A percentile compares a stretch with the other conserved stretches of the same genome.
phyloP scores from a whole-genome alignment of 2,329 filamentous ascomycete genomes.

The Penicillium hordei region DNA sequence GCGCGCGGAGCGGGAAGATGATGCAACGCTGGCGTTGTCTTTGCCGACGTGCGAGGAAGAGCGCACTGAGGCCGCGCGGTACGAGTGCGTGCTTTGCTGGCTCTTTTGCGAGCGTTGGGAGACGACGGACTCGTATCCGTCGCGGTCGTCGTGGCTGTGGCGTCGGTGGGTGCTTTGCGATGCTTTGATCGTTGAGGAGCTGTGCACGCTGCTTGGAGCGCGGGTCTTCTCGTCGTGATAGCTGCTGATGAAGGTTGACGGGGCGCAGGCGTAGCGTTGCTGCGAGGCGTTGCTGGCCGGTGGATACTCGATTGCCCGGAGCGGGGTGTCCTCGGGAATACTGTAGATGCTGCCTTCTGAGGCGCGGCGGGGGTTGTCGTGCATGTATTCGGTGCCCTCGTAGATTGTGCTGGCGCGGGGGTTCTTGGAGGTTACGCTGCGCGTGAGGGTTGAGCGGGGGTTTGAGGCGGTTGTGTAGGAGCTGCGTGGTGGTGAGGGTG shows the following conservation, averaged over 20 bases:
- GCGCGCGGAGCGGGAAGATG: constrained; percentile 37
- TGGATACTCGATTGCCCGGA: constrained; percentile 44
- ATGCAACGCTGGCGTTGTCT: constrained; percentile 26
- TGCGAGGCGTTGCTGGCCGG: constrained; percentile 27
- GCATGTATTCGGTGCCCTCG: constrained; percentile 39
- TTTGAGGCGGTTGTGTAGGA: constrained; percentile 26
- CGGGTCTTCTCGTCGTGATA: constrained; percentile 39
- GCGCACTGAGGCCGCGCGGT: not conserved
- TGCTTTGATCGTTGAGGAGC: constrained; percentile 39
- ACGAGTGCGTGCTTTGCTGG: constrained; percentile 24
- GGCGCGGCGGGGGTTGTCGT: constrained; percentile 35
- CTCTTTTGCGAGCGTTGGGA: constrained; percentile 16
- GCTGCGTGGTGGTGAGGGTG: constrained; percentile 27
- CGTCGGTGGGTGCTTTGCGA: constrained; percentile 24
- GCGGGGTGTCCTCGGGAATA: constrained; percentile 33
- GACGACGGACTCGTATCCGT: constrained; percentile 23
- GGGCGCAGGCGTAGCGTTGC: constrained; percentile 30
- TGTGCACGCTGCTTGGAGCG: constrained; percentile 34
- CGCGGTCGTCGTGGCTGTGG: constrained; percentile 25
- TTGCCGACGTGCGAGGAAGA: constrained; percentile 6
- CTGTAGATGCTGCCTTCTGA: constrained; percentile 42
- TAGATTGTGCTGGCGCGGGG: constrained; percentile 44
- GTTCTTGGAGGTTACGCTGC: constrained; percentile 42
- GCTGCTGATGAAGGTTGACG: constrained; percentile 46
- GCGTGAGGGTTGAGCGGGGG: constrained; percentile 33